Evolutionary conservation across 129 eudicot species (phyloP).

Genomic region (Cynara cardunculus): DNA sequence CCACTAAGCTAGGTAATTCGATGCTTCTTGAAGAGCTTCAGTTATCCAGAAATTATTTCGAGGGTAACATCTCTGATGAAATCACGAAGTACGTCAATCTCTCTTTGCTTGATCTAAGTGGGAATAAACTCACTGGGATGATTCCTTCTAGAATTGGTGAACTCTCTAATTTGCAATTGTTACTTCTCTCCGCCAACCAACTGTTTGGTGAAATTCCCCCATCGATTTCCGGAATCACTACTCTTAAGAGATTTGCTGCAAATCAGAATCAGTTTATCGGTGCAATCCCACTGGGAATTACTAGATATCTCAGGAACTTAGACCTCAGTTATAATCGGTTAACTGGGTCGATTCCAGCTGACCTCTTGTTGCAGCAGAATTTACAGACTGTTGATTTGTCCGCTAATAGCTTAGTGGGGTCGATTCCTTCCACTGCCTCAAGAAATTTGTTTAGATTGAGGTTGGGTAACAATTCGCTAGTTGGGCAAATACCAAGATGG

Average conservation of each 20-base stretch:
- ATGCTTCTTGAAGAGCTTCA: slow-evolving; percentile 49
- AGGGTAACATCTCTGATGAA: slow-evolving; percentile 40
- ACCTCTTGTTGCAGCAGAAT: slow-evolving; percentile 44
- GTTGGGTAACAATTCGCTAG: slow-evolving; percentile 47
- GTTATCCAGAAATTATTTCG: slow-evolving; percentile 36
- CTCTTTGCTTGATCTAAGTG: slow-evolving; percentile 51
- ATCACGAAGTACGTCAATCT: slow-evolving; percentile 45
- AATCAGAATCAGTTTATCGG: slow-evolving; percentile 60
- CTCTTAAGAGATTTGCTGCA: slow-evolving; percentile 66
- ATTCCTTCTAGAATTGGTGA: slow-evolving; percentile 43
- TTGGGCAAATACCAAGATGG: slow-evolving; percentile 46
- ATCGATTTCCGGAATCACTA: slow-evolving; percentile 23
- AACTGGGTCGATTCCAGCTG: slow-evolving; percentile 57
- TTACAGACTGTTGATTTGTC: slow-evolving; percentile 67
- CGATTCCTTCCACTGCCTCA: slow-evolving; percentile 44
- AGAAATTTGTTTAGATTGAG: slow-evolving; percentile 55
- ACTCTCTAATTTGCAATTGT: slow-evolving; percentile 36
- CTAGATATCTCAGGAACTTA: slow-evolving; percentile 36
- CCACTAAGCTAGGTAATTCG: slow-evolving; percentile 36
- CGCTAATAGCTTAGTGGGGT: slow-evolving; percentile 41
- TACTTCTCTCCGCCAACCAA: slow-evolving; percentile 56
- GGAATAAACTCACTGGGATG: slow-evolving; percentile 39
- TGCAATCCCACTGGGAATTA: slow-evolving; percentile 47
- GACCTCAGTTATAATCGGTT: slow-evolving; percentile 71
- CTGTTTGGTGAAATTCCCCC: slow-evolving; percentile 56